Conservation (phyloP, 176 grass and related monocot genomes). For the Phoenix roebelenii region DNA sequence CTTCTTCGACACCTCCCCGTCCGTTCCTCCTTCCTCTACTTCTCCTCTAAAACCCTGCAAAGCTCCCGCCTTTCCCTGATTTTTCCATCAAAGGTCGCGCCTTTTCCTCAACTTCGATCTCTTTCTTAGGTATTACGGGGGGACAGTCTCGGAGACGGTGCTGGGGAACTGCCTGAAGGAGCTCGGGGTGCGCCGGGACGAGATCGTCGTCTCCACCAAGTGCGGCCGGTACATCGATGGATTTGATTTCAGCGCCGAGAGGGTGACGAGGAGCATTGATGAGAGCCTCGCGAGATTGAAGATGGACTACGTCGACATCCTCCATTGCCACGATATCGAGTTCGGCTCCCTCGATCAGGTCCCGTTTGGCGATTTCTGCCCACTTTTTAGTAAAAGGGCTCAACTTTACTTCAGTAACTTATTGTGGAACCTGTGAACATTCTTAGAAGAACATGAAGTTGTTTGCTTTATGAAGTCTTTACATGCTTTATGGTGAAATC, state of each 20-base stretch:
- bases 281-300: conserved; percentile 70
- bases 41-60: too few relatives aligned
- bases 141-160: conserved; percentile 65
- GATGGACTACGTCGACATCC: conserved; percentile 74
- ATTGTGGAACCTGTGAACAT: too few relatives aligned
- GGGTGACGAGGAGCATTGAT: conserved; percentile 53
- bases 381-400: conserved; percentile 2
- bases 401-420: too few relatives aligned
- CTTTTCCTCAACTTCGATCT: background rate
- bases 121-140: conserved; percentile 64
- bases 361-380: background rate
- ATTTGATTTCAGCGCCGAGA: conserved; percentile 75
- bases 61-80: background rate
- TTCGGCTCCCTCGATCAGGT: conserved; percentile 78
- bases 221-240: conserved; percentile 78
- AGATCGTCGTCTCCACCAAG: conserved; percentile 68
- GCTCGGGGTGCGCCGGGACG: conserved; percentile 39
- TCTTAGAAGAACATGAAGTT: too few relatives aligned
- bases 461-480: too few relatives aligned
- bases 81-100: background rate
- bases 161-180: conserved; percentile 70
- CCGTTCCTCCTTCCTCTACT: background rate
- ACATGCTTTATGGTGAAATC: background rate
- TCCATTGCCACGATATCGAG: conserved; percentile 90
- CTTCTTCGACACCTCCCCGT: conserved; percentile 98